Evolutionary conservation across 371 early-diverging fungal genomes (phyloP), one percentile per base, ranked within the genome.

Genomic region (Cokeromyces recurvatus): DNA sequence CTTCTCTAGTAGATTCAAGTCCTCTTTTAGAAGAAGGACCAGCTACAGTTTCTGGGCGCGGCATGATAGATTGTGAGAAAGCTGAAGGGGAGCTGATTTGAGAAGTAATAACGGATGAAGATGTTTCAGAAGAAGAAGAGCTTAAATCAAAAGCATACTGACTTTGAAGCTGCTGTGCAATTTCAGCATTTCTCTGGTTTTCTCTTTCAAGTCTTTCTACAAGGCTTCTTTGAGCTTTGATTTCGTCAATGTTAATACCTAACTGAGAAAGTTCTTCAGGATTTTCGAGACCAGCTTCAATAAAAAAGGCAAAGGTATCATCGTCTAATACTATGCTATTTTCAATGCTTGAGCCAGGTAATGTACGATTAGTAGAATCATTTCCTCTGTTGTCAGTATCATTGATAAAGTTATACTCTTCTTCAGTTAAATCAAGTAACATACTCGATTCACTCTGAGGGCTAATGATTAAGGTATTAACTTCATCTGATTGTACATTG

Each of bases 161-260:
- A 12, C 25, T 20, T 32, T 50, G 48, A 10, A 43, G 14, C 17
- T 39, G 24, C n/a, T 20, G 6, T 14, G 47, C 56, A n/a, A 46
- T 2, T 24, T 48, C 51, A 22, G 20, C 11, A 10, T 59, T 46
- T 23, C 43, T 16, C 14, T 43, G 42, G 16, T 31, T 46, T 12
- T 54, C 38, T 6, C 19, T 2, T 19, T 55, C 44, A 11, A 49
- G 8, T 17, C 40, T 25, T 15, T 52, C 46, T 3, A 25, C 56
- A 17, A 55, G 15, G 10, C 24, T 4, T 17, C 22, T 41, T 31
- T 62, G 57, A 14, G 46, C 29, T 4, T 24, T 23, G 4, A 62
- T 50, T 15, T 48, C 54, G 7, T 57, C 58, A 14, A 53, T 14
- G 27, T 62, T 49, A 22, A 62, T 50, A 15, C 62, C 62, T 11